Evolutionary conservation across 495 filamentous ascomycete species (phyloP).

Genomic region (Copromyces sp.): DNA sequence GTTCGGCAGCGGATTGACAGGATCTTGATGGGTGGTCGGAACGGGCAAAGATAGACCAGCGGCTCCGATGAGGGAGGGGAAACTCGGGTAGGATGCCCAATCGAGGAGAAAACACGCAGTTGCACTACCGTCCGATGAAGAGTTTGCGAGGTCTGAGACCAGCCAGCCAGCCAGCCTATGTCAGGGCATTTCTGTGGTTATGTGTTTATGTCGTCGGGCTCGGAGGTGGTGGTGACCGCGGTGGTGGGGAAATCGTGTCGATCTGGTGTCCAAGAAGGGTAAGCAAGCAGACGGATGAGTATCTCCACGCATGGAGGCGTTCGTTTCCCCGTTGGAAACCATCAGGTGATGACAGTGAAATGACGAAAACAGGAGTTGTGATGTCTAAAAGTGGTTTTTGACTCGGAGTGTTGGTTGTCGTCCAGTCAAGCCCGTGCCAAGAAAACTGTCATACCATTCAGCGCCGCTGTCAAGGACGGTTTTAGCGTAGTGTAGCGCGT

Average conservation of each 20-base stretch:
- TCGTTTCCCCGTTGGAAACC: neutral
- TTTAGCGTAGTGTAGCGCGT: neutral
- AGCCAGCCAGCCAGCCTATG: neutral
- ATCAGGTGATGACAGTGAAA: neutral
- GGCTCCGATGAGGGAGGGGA: neutral
- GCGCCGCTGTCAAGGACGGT: neutral
- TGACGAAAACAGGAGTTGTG: neutral
- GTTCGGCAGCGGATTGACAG: neutral
- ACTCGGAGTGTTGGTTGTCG: neutral
- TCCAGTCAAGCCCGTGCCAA: neutral
- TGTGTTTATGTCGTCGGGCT: neutral
- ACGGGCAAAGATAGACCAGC: neutral
- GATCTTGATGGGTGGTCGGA: neutral
- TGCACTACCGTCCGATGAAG: neutral
- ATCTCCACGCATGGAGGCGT: neutral
- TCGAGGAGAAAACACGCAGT: neutral
- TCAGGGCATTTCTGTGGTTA: neutral
- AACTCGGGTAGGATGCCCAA: neutral
- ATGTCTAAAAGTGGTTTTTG: neutral
- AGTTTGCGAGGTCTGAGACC: neutral
- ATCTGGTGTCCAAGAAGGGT: neutral
- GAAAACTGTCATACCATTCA: neutral
- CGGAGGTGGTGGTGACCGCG: neutral
- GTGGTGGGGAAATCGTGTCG: neutral
- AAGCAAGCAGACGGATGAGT: neutral